Percentiles rank a stretch among this genome's conserved stretches.
Conservation (phyloP, 352 stramenopile species). For the Phytophthora sansomeana region DNA sequence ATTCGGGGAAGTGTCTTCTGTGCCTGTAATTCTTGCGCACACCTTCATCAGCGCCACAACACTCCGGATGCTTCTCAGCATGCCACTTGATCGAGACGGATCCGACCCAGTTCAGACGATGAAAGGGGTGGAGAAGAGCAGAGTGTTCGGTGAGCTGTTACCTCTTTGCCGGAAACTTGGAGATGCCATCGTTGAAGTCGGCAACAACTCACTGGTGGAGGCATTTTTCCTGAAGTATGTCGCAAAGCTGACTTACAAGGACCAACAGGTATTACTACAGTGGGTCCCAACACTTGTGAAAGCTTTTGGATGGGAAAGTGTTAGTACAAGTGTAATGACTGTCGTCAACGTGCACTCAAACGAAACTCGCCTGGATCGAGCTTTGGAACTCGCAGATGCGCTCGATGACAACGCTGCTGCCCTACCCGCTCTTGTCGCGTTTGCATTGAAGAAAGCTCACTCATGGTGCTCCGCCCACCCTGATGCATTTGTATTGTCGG, state of each 20-base stretch:
- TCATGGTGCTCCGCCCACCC: neutral
- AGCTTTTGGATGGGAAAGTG: neutral
- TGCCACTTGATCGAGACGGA: neutral
- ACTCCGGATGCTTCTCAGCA: conserved; percentile 4
- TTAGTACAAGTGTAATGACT: neutral
- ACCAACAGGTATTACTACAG: neutral
- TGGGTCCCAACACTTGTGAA: conserved; percentile 5
- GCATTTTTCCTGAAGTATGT: conserved; percentile 15
- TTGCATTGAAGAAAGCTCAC: conserved; percentile 9
- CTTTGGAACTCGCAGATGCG: conserved; percentile 12
- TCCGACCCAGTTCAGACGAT: neutral
- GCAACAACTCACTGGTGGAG: neutral
- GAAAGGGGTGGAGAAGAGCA: neutral
- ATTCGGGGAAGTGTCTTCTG: conserved; percentile 8
- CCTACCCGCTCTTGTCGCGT: neutral
- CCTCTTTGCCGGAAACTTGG: conserved; percentile 13
- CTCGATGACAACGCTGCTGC: neutral
- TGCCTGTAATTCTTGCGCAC: conserved; percentile 2
- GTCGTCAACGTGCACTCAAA: neutral
- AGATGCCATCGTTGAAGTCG: conserved; percentile 1
- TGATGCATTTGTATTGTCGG: neutral
- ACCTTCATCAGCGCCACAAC: conserved; percentile 1
- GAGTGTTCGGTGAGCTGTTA: neutral
- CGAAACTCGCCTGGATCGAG: conserved; percentile 5
- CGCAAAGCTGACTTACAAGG: conserved; percentile 6